These are phyloP conservation scores for Pisolithus sp. DNA, from an alignment of 768 basidiomycete genomes.

Conservation along the genomic window DNA sequence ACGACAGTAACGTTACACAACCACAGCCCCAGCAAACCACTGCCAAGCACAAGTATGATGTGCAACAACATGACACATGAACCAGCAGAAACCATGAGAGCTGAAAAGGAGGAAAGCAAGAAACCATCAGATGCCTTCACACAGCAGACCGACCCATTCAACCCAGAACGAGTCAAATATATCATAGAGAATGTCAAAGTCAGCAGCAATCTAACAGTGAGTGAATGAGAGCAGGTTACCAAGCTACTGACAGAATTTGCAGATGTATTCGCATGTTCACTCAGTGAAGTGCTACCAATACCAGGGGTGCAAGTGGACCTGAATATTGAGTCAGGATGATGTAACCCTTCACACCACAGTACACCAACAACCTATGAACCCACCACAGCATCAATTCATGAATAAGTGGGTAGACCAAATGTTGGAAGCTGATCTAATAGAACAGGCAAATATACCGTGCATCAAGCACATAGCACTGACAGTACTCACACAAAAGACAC, in stretches of 20 bases:
- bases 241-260: conserved; percentile 26
- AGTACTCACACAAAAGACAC: conserved; percentile 33
- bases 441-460: not conserved
- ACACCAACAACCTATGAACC: not conserved
- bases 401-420: not conserved
- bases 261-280: conserved; percentile 33
- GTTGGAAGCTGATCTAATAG: not conserved
- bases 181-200: conserved; percentile 19
- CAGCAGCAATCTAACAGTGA: conserved; percentile 24
- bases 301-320: not conserved
- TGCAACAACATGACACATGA: not conserved
- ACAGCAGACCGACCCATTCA: not conserved
- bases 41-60: not conserved
- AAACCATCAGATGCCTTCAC: too few species aligned
- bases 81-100: not conserved
- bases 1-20: not conserved
- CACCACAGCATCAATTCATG: not conserved
- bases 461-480: conserved; percentile 11
- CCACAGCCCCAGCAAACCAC: not conserved
- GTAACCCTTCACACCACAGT: not conserved
- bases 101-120: too few species aligned
- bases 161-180: conserved; percentile 8
- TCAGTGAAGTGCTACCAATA: conserved; percentile 33
- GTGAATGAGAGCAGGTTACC: conserved; percentile 17
- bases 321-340: not conserved